Conservation (phyloP, 2,329 filamentous ascomycete species). For the Cordyceps farinosa region DNA sequence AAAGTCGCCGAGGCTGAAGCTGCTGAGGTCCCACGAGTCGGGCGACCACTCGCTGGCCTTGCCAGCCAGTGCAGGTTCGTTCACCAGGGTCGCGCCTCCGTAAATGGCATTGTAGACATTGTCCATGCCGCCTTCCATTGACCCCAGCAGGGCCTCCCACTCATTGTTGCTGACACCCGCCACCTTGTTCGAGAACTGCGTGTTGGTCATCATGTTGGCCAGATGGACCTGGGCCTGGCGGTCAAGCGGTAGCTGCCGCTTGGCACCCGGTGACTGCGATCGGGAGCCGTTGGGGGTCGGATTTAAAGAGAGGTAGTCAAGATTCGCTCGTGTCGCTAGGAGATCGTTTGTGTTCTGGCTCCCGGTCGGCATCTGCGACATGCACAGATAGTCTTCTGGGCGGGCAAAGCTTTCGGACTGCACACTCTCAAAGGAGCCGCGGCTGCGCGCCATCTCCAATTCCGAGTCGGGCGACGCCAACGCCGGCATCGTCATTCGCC, state of each 20-base stretch:
- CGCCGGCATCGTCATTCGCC: constrained; percentile 53
- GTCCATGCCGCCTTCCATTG: constrained; percentile 72
- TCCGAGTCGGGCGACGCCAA: constrained; percentile 34
- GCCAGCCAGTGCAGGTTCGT: constrained; percentile 44
- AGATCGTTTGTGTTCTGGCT: constrained; percentile 28
- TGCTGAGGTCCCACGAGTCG: constrained; percentile 53
- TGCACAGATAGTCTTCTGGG: constrained; percentile 47
- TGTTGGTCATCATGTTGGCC: constrained; percentile 26
- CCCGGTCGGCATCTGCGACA: constrained; percentile 41
- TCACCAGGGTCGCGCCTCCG: constrained; percentile 54
- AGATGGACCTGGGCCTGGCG: constrained; percentile 25
- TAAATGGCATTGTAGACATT: constrained; percentile 87
- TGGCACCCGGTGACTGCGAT: constrained; percentile 46
- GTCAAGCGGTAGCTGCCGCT: constrained; percentile 21
- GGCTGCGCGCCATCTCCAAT: constrained; percentile 39
- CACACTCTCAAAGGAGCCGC: constrained; percentile 47
- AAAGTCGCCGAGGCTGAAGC: constrained; percentile 50
- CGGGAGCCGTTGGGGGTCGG: constrained; percentile 45
- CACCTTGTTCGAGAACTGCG: constrained; percentile 29
- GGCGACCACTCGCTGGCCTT: constrained; percentile 50
- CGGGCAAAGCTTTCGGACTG: constrained; percentile 34
- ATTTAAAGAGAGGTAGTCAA: constrained; percentile 58
- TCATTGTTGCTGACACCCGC: constrained; percentile 59
- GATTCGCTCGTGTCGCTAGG: constrained; percentile 40
- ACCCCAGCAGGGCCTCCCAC: constrained; percentile 79